Conservation (phyloP, 257 asterid species). For the Verbena officinalis region DNA sequence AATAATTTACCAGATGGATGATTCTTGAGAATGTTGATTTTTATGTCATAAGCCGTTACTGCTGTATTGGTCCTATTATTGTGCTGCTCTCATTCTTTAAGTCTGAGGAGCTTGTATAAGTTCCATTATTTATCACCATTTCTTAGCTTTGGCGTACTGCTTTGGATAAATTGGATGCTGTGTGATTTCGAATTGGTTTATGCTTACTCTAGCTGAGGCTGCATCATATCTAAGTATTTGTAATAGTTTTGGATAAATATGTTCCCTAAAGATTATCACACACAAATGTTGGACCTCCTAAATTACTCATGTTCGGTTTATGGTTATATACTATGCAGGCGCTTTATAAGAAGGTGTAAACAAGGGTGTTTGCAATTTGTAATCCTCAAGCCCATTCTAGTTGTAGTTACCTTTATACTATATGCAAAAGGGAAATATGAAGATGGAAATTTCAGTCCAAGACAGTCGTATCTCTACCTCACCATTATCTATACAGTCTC, state of each 20-base stretch:
- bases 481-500: slow-evolving; percentile 93
- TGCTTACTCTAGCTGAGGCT: background rate
- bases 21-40: slow-evolving; percentile 8
- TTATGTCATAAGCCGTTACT: background rate
- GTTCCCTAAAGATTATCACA: background rate
- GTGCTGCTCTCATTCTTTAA: background rate
- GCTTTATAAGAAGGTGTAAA: slow-evolving; percentile 94
- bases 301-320: slow-evolving; percentile 22
- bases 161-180: slow-evolving; percentile 18
- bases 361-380: slow-evolving; percentile 98
- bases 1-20: background rate
- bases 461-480: slow-evolving; percentile 89
- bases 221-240: background rate
- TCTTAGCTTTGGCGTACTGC: slow-evolving; percentile 11
- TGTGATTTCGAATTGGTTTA: slow-evolving; percentile 1
- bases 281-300: slow-evolving; percentile 12
- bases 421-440: slow-evolving; percentile 90
- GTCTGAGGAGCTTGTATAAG: slow-evolving; percentile 18
- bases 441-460: slow-evolving; percentile 90
- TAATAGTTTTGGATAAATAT: slow-evolving; percentile 6
- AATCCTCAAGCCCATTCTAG: slow-evolving; percentile 91
- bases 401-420: slow-evolving; percentile 71
- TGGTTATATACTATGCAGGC: slow-evolving; percentile 56
- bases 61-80: slow-evolving; percentile 11
- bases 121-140: slow-evolving; percentile 13